These are phyloP conservation scores for Ministeria vibrans DNA, from an alignment of 78 protist genomes.

Conservation along the genomic window DNA sequence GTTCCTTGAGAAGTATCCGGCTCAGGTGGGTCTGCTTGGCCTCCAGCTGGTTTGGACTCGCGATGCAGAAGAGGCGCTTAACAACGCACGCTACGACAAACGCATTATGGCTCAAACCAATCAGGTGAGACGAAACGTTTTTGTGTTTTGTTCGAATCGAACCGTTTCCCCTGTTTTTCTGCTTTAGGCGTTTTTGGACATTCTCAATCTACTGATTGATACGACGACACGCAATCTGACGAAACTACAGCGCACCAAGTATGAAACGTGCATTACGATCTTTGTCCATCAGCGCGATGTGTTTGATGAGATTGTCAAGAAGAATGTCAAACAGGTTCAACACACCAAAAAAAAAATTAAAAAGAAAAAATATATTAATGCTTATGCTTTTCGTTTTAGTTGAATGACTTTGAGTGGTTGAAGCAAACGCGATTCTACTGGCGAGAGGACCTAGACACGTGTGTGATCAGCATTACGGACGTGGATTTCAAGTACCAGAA, in stretches of 20 bases:
- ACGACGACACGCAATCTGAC: slow-evolving; percentile 29
- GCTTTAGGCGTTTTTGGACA: neutral
- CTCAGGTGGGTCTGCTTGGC: slow-evolving; percentile 62
- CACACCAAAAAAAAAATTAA: too few species aligned
- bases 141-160: neutral
- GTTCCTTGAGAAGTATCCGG: slow-evolving; percentile 39
- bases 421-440: slow-evolving; percentile 77
- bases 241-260: slow-evolving; percentile 41
- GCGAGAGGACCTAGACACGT: slow-evolving; percentile 32
- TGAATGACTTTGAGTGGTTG: slow-evolving; percentile 76
- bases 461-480: slow-evolving; percentile 58
- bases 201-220: slow-evolving; percentile 41
- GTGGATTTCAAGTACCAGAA: slow-evolving; percentile 61
- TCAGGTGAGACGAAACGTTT: neutral
- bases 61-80: slow-evolving; percentile 46
- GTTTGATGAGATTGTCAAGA: slow-evolving; percentile 22
- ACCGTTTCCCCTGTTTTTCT: too few species aligned
- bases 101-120: neutral
- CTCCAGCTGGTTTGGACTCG: slow-evolving; percentile 80
- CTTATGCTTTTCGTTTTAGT: too few species aligned
- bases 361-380: too few species aligned
- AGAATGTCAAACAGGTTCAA: slow-evolving; percentile 10
- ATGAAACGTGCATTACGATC: slow-evolving; percentile 80
- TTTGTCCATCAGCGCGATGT: slow-evolving; percentile 83
- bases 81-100: slow-evolving; percentile 6